Base-by-base conservation (phyloP, 2,329 filamentous ascomycete species). In the Parafenestella ontariensis region DNA sequence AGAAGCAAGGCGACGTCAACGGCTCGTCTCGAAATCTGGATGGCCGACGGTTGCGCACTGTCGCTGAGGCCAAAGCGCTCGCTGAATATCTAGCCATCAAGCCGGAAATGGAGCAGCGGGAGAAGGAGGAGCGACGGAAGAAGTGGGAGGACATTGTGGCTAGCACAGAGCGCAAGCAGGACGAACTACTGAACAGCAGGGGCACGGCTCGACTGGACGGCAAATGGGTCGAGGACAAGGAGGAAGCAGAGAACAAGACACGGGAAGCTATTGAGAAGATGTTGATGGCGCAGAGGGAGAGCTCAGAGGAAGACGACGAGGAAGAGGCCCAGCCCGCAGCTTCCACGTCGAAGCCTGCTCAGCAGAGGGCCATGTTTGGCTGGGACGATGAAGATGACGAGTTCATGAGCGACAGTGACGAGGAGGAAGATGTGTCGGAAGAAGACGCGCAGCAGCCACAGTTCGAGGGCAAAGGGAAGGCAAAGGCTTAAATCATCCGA, bases 21-120 rank as follows among this genome's bases (percentile, higher is more conserved):
- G 93, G 88, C 21, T 97, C 93, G 2, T 96, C 91, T 71, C 87
- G 95, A 60, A 99, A 98, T 64, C 83, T 99, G 1, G 95, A 98
- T 69, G 95, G 95, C 0, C 87, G 95, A 20, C 86, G 95, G 52
- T 76, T 99, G 50, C 88, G 96, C 46, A 98, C 95, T 2, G 91
- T 98, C 24, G 94, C 90, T 33, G 95, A 99, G 74, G 95, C 95
- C 29, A 99, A 99, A 76, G 91, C 92, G 1, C 82, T 99, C 18
- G 95, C 96, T 0, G 93, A 98, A 74, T 98, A 97, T 69, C 84
- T 98, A 1, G 92, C 93, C 2, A 90, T 96, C 64, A 97, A 98
- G 74, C 95, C 96, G 0, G 94, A 97, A 57, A 97, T 99, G 94
- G 95, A 97, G 60, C 88, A 89, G 76, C 91, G 91, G 72, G 92